Percentiles rank a stretch among this genome's conserved stretches.
These are phyloP conservation scores for Chaetomium sp. DNA, from an alignment of 2,329 filamentous ascomycete genomes.

Conservation along the genomic window DNA sequence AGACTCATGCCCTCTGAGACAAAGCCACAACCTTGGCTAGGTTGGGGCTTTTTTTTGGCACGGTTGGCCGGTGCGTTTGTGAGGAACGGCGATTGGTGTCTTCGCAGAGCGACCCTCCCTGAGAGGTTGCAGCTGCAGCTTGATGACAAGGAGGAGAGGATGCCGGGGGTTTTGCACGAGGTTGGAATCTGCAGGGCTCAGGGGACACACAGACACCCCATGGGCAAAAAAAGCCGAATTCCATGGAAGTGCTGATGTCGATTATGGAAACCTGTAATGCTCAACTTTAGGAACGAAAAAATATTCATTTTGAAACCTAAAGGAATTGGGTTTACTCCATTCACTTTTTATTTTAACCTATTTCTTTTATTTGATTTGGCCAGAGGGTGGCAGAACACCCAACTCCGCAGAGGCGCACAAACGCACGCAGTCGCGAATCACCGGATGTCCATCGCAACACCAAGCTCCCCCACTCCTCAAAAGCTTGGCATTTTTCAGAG, in stretches of 20 bases:
- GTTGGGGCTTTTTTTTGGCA: constrained; percentile 10
- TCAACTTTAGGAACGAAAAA: no score
- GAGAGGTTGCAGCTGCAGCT: not conserved
- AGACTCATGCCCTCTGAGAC: not conserved
- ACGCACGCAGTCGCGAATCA: not conserved
- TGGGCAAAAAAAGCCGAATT: no score
- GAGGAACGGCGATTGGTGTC: not conserved
- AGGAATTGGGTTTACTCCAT: no score
- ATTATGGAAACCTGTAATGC: no score
- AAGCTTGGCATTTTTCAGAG: not conserved
- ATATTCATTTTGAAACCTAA: no score
- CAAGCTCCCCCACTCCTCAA: no score
- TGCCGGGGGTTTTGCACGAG: not conserved
- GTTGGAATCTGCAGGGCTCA: not conserved
- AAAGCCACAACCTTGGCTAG: not conserved
- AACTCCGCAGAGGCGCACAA: not conserved
- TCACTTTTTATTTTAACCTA: no score
- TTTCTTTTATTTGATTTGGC: no score
- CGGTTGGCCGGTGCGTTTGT: not conserved
- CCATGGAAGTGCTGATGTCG: no score
- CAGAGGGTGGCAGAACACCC: no score
- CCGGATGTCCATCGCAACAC: not conserved
- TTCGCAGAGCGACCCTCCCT: not conserved
- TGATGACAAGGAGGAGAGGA: not conserved
- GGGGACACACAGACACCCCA: not conserved